Conservation (phyloP, 1,284 basidiomycete genomes). For the Cerioporus squamosus region DNA sequence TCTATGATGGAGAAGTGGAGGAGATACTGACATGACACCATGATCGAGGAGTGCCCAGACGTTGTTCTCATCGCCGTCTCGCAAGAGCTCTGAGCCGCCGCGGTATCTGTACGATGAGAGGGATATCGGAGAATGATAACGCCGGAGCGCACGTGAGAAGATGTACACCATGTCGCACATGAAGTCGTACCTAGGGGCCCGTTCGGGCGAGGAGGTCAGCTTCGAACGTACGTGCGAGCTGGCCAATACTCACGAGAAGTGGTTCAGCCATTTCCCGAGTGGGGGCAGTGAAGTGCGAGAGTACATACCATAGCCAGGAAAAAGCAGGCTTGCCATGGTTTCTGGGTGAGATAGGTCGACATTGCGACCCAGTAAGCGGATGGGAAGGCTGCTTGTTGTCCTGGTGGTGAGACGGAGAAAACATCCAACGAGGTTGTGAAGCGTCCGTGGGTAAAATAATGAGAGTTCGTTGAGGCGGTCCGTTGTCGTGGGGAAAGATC, state of each 20-base stretch:
- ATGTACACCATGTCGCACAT: conserved; percentile 34
- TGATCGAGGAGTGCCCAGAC: conserved; percentile 16
- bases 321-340: too few species aligned
- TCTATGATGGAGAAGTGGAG: not conserved
- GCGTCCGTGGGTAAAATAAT: too few species aligned
- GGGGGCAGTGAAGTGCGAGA: not conserved
- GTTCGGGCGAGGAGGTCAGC: not conserved
- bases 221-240: too few species aligned
- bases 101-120: conserved; percentile 22
- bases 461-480: too few species aligned
- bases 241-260: conserved; percentile 23
- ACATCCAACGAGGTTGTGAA: too few species aligned
- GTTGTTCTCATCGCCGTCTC: conserved; percentile 20
- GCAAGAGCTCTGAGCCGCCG: conserved; percentile 27
- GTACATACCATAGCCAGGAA: too few species aligned
- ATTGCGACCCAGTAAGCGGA: too few species aligned
- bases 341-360: too few species aligned
- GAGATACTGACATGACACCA: conserved; percentile 13
- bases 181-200: conserved; percentile 22
- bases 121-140: not conserved
- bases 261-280: conserved; percentile 20
- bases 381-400: too few species aligned
- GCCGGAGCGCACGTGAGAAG: too few species aligned
- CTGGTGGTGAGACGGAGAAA: too few species aligned
- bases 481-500: too few species aligned